Evolutionary conservation across 179 eudicot species (phyloP), one percentile per base, ranked within the genome.

Genomic region (Spinacia oleracea): DNA sequence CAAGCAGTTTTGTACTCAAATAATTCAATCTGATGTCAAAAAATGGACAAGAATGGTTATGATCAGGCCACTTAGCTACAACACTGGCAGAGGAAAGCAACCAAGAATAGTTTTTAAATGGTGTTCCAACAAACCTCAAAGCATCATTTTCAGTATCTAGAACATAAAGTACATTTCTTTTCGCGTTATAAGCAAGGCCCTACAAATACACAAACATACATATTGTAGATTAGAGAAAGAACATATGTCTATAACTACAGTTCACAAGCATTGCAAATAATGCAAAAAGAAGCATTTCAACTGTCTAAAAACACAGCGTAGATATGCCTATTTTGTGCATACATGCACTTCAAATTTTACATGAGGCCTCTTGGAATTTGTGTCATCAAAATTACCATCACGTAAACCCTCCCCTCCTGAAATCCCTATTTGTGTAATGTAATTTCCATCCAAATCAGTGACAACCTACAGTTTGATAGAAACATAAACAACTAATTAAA

Each of bases 341-440:
- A 70, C 23, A 62, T 77, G 53, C 56, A 16, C 21, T 53, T 35
- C 56, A 9, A 25, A 35, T 35, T 38, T 81, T 81, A 90, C 99
- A 89, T 96, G 99, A 72, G 99, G 99, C 75, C 89, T 91, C 65
- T 93, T 93, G 84, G 93, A 96, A 80, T 90, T 85, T 69, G 97
- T 94, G 63, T 92, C 93, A 74, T 91, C 96, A 83, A 96, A 96
- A 79, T 86, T 92, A 51, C 99, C 99, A 87, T 96, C 98, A 87
- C 81, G 92, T 74, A 96, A 78, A 73, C 97, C 98, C 80, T 96
- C 99, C 85, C 86, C 97, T 80, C 98, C 99, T 31, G 89, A 87
- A 88, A 97, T 92, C 76, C 99, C 99, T 70, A 96, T 81, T 92
- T 96, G 99, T 71, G 87, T 79, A 76, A 90, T 84, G 85, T 85